Conservation (phyloP, 352 stramenopile genomes). For the Phytopythium sindhum region DNA sequence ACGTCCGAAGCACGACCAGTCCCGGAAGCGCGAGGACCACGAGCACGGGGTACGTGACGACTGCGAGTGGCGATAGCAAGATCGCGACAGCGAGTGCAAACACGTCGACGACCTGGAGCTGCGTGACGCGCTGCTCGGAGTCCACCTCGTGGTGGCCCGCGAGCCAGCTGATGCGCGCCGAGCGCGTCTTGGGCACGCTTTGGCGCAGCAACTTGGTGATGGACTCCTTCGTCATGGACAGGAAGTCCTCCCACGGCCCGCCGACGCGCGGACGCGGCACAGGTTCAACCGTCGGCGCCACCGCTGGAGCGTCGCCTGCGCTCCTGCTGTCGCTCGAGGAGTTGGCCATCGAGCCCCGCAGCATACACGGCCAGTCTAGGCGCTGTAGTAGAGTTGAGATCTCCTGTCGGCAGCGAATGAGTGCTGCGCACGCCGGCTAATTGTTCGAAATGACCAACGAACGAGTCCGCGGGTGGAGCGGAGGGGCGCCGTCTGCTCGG, state of each 20-base stretch:
- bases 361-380: background rate
- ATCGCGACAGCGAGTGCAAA: conserved; percentile 20
- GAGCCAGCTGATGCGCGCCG: conserved; percentile 24
- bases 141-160: conserved; percentile 25
- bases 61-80: conserved; percentile 15
- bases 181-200: conserved; percentile 29
- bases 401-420: background rate
- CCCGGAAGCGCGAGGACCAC: conserved; percentile 15
- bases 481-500: background rate
- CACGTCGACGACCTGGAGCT: conserved; percentile 23
- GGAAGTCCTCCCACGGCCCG: conserved; percentile 27
- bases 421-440: background rate
- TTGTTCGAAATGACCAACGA: conserved; percentile 5
- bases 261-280: conserved; percentile 14
- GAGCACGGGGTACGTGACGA: conserved; percentile 15
- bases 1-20: conserved; percentile 13
- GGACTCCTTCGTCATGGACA: conserved; percentile 30
- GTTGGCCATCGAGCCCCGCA: background rate
- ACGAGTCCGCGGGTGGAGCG: background rate
- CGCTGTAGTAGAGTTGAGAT: no score
- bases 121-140: conserved; percentile 13
- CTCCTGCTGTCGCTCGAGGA: background rate
- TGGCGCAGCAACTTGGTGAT: conserved; percentile 35
- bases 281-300: background rate
- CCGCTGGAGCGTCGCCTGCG: background rate